These are phyloP conservation scores for Colletotrichum cordylinicola DNA, from an alignment of 2,329 filamentous ascomycete genomes.

Conservation along the genomic window DNA sequence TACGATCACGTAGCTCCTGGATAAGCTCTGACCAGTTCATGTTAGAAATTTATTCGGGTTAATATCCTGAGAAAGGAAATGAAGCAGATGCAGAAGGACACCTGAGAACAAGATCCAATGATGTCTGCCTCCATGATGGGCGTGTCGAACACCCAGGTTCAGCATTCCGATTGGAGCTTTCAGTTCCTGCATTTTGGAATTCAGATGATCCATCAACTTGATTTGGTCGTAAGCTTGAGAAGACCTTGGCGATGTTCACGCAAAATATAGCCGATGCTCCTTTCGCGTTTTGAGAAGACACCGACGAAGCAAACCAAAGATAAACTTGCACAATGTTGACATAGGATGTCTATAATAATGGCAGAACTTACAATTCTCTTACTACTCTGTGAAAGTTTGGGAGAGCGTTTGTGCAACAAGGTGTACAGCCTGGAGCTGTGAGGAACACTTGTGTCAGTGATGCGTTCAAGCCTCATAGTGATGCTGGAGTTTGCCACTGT, in stretches of 20 bases:
- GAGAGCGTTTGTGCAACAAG: background rate
- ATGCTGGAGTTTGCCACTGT: background rate
- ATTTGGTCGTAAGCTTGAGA: background rate
- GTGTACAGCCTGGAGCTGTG: background rate
- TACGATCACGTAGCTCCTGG: background rate
- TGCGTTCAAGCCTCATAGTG: too few relatives aligned
- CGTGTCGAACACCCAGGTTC: background rate
- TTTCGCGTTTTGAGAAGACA: background rate
- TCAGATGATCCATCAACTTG: background rate
- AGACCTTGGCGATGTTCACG: background rate
- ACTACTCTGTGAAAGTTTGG: background rate
- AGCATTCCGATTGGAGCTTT: background rate
- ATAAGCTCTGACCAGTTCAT: background rate
- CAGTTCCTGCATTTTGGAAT: background rate
- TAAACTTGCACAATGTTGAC: background rate
- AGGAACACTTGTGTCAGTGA: background rate
- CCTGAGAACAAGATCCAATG: too few relatives aligned
- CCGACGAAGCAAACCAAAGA: background rate
- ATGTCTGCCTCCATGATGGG: background rate
- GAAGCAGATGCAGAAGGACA: rapidly evolving
- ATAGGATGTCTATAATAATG: background rate
- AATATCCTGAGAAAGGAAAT: background rate
- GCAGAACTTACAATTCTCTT: rapidly evolving
- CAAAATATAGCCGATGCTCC: background rate
- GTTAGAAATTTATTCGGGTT: background rate